Base-by-base conservation (phyloP, 2,329 filamentous ascomycete genomes). In the Pseudogymnoascus sp. region DNA sequence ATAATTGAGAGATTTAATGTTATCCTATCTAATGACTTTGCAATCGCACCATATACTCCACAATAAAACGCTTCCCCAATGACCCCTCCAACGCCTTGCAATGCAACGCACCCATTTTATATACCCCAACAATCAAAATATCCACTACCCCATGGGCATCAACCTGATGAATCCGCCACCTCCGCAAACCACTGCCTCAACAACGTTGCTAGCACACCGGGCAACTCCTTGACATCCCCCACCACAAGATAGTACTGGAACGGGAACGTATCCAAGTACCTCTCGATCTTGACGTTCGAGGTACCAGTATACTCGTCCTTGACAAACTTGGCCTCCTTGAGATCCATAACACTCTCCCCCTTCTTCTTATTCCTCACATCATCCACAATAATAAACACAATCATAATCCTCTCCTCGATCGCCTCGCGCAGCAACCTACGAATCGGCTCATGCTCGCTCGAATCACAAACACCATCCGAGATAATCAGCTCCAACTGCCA, bases 171-270 rank as follows among this genome's bases (percentile, higher is more conserved):
- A 69, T 73, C 72, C 13, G 70, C 73, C 23, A 88, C 84, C 75
- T 88, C 85, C 0, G 90, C 87, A 81, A 99, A 97, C 96, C 96
- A 99, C 68, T 96, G 96, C 77, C 93, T 88, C 78, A 99, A 77
- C 69, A 96, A 83, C 28, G 90, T 90, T 13, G 92, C 90, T 76
- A 99, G 76, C 47, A 97, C 93, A 35, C 86, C 87, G 4, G 96
- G 95, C 72, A 99, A 80, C 76, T 99, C 95, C 71, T 89, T 87
- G 59, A 99, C 87, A 78, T 97, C 87, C 68, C 93, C 87, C 64
- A 99, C 95, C 69, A 99, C 91, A 63, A 99, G 78, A 74, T 97
- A 99, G 78, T 97, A 99, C 74, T 89, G 87, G 78, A 99, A 99
- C 0, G 96, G 95, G 76, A 99, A 99, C 7, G 87, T 89, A 75